A percentile compares a stretch with the other conserved stretches of the same genome.
Conservation (phyloP, 176 grass and related monocot genomes). For the Tillandsia leiboldiana region DNA sequence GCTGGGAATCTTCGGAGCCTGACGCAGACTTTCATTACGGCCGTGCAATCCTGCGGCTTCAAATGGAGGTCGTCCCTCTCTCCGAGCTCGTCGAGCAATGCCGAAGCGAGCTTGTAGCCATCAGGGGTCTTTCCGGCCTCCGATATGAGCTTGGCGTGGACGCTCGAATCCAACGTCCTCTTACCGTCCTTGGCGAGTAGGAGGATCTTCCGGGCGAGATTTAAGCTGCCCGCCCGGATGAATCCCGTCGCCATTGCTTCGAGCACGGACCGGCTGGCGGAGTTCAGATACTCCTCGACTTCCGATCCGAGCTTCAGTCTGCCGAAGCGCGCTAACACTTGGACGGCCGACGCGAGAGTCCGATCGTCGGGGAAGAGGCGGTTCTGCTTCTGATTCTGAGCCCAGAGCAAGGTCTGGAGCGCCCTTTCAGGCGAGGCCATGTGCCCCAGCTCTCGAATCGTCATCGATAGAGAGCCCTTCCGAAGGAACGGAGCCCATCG, state of each 20-base stretch:
- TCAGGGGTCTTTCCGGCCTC: constrained; percentile 46
- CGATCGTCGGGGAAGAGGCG: constrained; percentile 61
- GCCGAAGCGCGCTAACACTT: constrained; percentile 51
- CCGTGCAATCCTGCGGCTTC: constrained; percentile 44
- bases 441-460: constrained; percentile 74
- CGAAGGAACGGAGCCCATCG: constrained; percentile 48
- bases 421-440: constrained; percentile 60
- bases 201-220: constrained; percentile 43
- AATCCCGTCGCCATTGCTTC: constrained; percentile 71
- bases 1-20: constrained; percentile 46
- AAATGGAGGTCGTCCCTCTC: constrained; percentile 48
- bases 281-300: constrained; percentile 41
- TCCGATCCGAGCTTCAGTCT: constrained; percentile 34
- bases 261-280: constrained; percentile 49
- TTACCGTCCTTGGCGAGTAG: constrained; percentile 45
- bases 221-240: constrained; percentile 42
- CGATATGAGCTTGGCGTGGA: constrained; percentile 55
- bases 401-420: constrained; percentile 68
- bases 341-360: constrained; percentile 45
- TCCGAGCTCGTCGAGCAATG: constrained; percentile 46
- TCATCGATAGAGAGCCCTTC: constrained; percentile 76
- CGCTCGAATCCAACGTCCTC: constrained; percentile 36
- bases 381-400: constrained; percentile 24
- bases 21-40: constrained; percentile 80
- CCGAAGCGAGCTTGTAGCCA: constrained; percentile 50